A percentile compares a stretch with the other conserved stretches of the same genome.
phyloP scores from a whole-genome alignment of 1,284 basidiomycete genomes.

The Stereum hirsutum region DNA sequence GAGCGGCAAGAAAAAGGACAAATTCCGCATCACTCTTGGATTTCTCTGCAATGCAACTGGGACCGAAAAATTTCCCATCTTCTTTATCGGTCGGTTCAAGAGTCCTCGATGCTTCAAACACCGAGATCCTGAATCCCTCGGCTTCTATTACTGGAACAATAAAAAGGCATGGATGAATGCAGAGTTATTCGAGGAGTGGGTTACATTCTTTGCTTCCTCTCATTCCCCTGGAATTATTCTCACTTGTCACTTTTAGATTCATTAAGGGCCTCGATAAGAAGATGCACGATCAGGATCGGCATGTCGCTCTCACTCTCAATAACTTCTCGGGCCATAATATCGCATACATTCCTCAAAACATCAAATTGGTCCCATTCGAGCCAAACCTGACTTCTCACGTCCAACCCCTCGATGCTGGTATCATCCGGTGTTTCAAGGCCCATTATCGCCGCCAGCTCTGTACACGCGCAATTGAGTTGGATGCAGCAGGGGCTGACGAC shows the following conservation, averaged over 20 bases:
- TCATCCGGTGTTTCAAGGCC: slow-evolving; percentile 25
- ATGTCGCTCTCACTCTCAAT: slow-evolving; percentile 21
- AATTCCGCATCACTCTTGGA: slow-evolving; percentile 19
- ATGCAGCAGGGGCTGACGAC: slow-evolving; percentile 20
- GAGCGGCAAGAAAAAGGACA: slow-evolving; percentile 10
- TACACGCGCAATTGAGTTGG: slow-evolving; percentile 19
- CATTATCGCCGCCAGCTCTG: slow-evolving; percentile 19
- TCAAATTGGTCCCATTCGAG: slow-evolving; percentile 19
- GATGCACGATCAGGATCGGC: slow-evolving; percentile 14
- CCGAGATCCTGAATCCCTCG: slow-evolving; percentile 11
- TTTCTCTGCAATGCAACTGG: slow-evolving; percentile 23
- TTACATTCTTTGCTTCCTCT: slow-evolving; percentile 8
- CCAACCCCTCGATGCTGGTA: slow-evolving; percentile 22
- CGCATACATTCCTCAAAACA: slow-evolving; percentile 15
- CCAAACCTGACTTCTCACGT: slow-evolving; percentile 22
- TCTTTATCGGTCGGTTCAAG: slow-evolving; percentile 25
- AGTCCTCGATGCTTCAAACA: slow-evolving; percentile 21
- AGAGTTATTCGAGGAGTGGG: slow-evolving; percentile 24
- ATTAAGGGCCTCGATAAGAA: slow-evolving; percentile 15
- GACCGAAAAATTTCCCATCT: slow-evolving; percentile 17
- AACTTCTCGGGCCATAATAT: slow-evolving; percentile 23
- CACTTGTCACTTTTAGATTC: no score
- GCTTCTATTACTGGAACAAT: slow-evolving; percentile 26
- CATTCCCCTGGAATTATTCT: no score
- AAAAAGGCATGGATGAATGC: slow-evolving; percentile 7